A percentile compares a stretch with the other conserved stretches of the same genome.
Conservation (phyloP, 805 yeast species). For the Saccharomycopsis sp. region DNA sequence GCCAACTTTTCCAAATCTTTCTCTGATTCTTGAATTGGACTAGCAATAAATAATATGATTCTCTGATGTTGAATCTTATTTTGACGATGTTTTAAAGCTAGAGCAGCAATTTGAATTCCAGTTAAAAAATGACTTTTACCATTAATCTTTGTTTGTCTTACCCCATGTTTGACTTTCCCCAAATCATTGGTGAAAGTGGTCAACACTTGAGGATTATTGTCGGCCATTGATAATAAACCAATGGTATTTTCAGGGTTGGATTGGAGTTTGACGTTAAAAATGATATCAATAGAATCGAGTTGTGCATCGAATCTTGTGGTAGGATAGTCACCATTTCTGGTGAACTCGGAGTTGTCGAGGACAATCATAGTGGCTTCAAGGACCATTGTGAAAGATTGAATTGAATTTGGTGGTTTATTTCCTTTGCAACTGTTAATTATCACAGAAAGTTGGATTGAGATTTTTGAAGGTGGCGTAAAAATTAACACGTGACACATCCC, state of each 20-base stretch:
- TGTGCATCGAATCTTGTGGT: slow-evolving; percentile 89
- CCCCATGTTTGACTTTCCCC: slow-evolving; percentile 75
- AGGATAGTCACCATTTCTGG: slow-evolving; percentile 91
- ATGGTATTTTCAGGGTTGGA: slow-evolving; percentile 92
- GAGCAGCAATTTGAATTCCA: slow-evolving; percentile 85
- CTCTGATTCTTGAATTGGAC: slow-evolving; percentile 63
- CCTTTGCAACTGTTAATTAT: too few species aligned
- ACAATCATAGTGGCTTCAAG: slow-evolving; percentile 94
- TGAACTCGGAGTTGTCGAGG: slow-evolving; percentile 90
- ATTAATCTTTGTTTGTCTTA: slow-evolving; percentile 50
- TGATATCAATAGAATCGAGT: slow-evolving; percentile 75
- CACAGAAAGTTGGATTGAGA: too few species aligned
- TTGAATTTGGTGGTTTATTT: too few species aligned
- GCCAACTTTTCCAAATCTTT: slow-evolving; percentile 76
- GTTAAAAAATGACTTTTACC: slow-evolving; percentile 65
- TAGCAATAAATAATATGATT: slow-evolving; percentile 80
- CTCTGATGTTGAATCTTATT: slow-evolving; percentile 88
- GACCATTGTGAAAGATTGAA: slow-evolving; percentile 42
- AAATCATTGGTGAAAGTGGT: slow-evolving; percentile 81
- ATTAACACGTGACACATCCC: too few species aligned
- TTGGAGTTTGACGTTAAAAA: slow-evolving; percentile 77
- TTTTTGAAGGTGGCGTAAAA: too few species aligned
- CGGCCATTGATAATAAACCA: slow-evolving; percentile 84
- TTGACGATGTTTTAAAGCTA: slow-evolving; percentile 93
- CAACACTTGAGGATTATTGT: slow-evolving; percentile 76